A percentile compares a stretch with the other conserved stretches of the same genome.
Evolutionary conservation across 495 filamentous ascomycete species (phyloP).

Genomic region (Neurospora sp.): DNA sequence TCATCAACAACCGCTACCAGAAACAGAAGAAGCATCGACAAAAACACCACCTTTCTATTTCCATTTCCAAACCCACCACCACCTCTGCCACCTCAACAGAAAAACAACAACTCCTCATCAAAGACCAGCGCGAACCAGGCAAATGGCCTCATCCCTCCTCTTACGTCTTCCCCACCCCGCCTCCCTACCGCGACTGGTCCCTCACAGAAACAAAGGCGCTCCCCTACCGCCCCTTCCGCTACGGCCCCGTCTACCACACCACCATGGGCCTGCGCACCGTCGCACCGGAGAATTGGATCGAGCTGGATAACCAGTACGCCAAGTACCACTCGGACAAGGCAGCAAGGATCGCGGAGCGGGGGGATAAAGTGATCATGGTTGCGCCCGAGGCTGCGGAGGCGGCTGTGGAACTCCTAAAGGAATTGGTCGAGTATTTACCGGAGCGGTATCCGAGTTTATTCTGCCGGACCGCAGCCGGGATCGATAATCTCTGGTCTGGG

Average conservation of each 20-base stretch:
- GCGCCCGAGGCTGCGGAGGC: slow-evolving; percentile 65
- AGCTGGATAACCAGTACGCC: slow-evolving; percentile 76
- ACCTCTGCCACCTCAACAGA: neutral
- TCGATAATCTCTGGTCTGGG: slow-evolving; percentile 61
- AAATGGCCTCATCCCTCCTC: slow-evolving; percentile 57
- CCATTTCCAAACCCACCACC: neutral
- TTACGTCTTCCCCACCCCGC: slow-evolving; percentile 58
- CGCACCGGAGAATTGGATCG: slow-evolving; percentile 78
- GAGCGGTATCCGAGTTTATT: slow-evolving; percentile 70
- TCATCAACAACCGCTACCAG: neutral
- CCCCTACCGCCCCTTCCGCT: slow-evolving; percentile 75
- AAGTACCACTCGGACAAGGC: slow-evolving; percentile 69
- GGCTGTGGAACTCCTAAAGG: slow-evolving; percentile 71
- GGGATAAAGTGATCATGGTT: slow-evolving; percentile 57
- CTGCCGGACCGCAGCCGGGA: slow-evolving; percentile 50
- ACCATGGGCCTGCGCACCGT: slow-evolving; percentile 77
- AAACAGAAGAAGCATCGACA: neutral
- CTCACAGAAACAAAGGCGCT: slow-evolving; percentile 61
- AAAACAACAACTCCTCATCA: neutral
- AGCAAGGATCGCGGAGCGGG: slow-evolving; percentile 59
- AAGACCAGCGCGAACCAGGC: slow-evolving; percentile 10
- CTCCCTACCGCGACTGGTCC: slow-evolving; percentile 64
- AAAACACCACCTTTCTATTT: neutral
- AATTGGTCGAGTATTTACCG: slow-evolving; percentile 67
- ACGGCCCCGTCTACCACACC: slow-evolving; percentile 62